Base-by-base conservation (phyloP, 2,329 filamentous ascomycete genomes). In the Ceratocystis ficicola region DNA sequence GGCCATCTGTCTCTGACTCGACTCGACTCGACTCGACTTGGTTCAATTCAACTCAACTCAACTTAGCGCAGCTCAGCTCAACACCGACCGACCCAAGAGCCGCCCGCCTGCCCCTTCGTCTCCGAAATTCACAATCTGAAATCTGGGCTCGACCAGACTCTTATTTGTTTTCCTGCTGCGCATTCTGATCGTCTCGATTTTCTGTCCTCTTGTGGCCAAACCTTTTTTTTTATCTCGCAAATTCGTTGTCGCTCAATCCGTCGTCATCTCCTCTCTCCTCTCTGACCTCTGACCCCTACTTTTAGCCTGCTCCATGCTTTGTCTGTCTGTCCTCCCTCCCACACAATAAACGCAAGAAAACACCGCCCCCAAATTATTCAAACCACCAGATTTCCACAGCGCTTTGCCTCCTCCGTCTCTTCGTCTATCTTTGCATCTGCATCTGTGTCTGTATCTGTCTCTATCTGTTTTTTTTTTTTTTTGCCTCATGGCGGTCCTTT, bases 401-500 rank as follows among this genome's bases (percentile, higher is more conserved):
- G 10, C 36, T 41, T 12, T 41, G 10, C 36, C 4, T 41, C 10
- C 36, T 15, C 3, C 10, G 36, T 5, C 36, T 15, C 36, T 41
- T 12, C 36, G 36, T 15, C 6, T 30, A 1, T 30, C 30, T 32
- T 7, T 32, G 30, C 6, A 6, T 32, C 6, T 32, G 30, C 30
- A 2, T 32, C 7, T 41, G n/a, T 61, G 22, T 61, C 10, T 41
- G 25, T n/a, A 32, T 59, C 8, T 22, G 10, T 59, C 25, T 59
- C 7, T 25, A 15, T 7, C 32, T 59, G 1, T 36, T 10, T 44
- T 10, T 62, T 25, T n/a, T 36, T 10, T 44, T 10, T 62, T 25
- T n/a, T 50, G 28, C n/a, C 36, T 36, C 55, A 59, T 59, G 55
- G 55, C 55, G 55, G 28, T 30, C 55, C 55, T 20, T 15, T 59